Evolutionary conservation across 2,329 filamentous ascomycete species (phyloP).

Genomic region (Aspergillus vadensis): DNA sequence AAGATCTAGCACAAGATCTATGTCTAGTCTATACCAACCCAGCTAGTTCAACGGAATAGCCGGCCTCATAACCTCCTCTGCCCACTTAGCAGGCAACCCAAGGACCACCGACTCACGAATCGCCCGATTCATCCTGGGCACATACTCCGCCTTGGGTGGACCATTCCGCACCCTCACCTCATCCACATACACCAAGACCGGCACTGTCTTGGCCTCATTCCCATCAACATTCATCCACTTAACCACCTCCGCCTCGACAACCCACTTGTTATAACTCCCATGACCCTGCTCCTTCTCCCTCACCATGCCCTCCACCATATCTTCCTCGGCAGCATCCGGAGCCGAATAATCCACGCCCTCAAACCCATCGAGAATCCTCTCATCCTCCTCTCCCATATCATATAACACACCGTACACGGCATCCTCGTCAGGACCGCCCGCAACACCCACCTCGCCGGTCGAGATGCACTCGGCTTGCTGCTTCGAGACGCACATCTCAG

Average conservation of each 20-base stretch:
- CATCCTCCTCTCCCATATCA: conserved; percentile 41
- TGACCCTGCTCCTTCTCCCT: conserved; percentile 37
- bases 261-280: conserved; percentile 44
- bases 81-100: conserved; percentile 39
- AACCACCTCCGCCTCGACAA: conserved; percentile 32
- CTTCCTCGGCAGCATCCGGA: conserved; percentile 4
- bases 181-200: conserved; percentile 46
- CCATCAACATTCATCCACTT: conserved; percentile 33
- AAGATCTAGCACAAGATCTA: background rate
- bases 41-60: conserved; percentile 34
- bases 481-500: conserved; percentile 22
- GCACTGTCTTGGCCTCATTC: conserved; percentile 21
- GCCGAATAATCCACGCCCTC: conserved; percentile 38
- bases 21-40: background rate
- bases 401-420: conserved; percentile 46
- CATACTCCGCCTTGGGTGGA: conserved; percentile 42
- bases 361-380: conserved; percentile 41
- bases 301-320: conserved; percentile 7
- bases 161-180: conserved; percentile 38
- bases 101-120: conserved; percentile 41
- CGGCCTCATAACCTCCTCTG: conserved; percentile 42
- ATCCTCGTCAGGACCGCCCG: conserved; percentile 22
- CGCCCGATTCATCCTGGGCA: conserved; percentile 47
- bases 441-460: conserved; percentile 8
- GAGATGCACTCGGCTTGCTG: conserved; percentile 5